phyloP scores from a whole-genome alignment of 148 eudicot species.

The Persicaria maculosa region DNA sequence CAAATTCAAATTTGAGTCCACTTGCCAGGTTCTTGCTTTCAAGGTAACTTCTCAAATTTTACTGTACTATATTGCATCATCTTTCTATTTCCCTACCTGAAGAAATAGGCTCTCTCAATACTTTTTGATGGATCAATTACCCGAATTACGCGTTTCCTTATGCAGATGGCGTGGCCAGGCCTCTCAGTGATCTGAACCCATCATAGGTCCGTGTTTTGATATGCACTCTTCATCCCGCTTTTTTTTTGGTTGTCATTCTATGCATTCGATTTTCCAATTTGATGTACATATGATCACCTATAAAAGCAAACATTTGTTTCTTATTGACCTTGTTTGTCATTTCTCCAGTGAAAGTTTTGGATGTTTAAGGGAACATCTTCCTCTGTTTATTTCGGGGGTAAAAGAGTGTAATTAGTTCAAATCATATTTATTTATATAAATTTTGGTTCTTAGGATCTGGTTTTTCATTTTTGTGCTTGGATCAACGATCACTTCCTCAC shows the following conservation, averaged over 20 bases:
- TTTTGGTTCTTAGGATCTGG: no score
- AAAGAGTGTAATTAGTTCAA: slow-evolving; percentile 6
- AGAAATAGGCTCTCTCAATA: background rate
- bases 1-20: slow-evolving; percentile 71
- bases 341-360: slow-evolving; percentile 3
- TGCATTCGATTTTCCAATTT: background rate
- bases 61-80: no score
- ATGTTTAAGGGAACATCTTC: slow-evolving; percentile 1
- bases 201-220: background rate
- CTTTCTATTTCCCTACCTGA: background rate
- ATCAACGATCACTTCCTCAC: no score
- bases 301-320: slow-evolving; percentile 5
- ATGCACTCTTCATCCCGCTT: background rate
- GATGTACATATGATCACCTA: slow-evolving; percentile 4
- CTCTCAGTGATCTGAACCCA: slow-evolving; percentile 42
- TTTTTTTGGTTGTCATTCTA: background rate
- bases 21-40: slow-evolving; percentile 84
- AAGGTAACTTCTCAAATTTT: slow-evolving; percentile 39
- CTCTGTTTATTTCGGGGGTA: background rate
- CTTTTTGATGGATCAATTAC: background rate
- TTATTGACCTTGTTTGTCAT: slow-evolving; percentile 9
- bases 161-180: slow-evolving; percentile 98
- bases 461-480: no score
- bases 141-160: background rate
- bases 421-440: no score